Conservation (phyloP, 2,329 filamentous ascomycete genomes). For the Scytalidium lignicola region DNA sequence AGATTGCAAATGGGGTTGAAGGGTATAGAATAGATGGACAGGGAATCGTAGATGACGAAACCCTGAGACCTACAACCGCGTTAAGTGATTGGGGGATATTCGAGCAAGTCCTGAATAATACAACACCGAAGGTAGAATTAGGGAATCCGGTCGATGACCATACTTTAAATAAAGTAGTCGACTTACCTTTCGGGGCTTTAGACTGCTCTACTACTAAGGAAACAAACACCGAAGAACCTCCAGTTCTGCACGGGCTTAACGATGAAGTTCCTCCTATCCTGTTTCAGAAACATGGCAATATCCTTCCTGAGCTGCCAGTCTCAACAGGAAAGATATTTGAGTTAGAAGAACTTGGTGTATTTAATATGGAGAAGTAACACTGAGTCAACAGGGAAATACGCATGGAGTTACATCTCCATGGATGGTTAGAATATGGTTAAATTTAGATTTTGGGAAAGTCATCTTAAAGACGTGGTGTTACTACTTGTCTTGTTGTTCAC, state of each 20-base stretch:
- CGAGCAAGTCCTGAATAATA: constrained; percentile 27
- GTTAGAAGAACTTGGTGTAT: not conserved
- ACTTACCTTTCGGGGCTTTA: not conserved
- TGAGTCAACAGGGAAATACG: not conserved
- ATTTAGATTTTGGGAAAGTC: too few relatives aligned
- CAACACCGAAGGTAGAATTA: constrained; percentile 24
- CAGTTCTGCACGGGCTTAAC: not conserved
- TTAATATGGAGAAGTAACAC: not conserved
- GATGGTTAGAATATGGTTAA: too few relatives aligned
- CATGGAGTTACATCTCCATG: too few relatives aligned
- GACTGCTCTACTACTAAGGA: not conserved
- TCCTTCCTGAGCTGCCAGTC: not conserved
- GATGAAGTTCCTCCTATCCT: not conserved
- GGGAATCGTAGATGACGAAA: constrained; percentile 14
- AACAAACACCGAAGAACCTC: not conserved
- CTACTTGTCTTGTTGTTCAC: not conserved
- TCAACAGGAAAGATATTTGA: not conserved
- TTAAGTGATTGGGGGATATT: constrained; percentile 25
- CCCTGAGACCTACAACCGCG: constrained; percentile 24
- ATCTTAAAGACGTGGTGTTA: not conserved
- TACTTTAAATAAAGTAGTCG: not conserved
- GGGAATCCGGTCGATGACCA: constrained; percentile 21
- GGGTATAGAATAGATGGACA: constrained; percentile 9
- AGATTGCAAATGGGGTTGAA: constrained; percentile 21
- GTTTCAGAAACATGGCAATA: not conserved